Evolutionary conservation across 352 stramenopile species (phyloP), one percentile per base, ranked within the genome.

Genomic region (Globisporangium spiculum): DNA sequence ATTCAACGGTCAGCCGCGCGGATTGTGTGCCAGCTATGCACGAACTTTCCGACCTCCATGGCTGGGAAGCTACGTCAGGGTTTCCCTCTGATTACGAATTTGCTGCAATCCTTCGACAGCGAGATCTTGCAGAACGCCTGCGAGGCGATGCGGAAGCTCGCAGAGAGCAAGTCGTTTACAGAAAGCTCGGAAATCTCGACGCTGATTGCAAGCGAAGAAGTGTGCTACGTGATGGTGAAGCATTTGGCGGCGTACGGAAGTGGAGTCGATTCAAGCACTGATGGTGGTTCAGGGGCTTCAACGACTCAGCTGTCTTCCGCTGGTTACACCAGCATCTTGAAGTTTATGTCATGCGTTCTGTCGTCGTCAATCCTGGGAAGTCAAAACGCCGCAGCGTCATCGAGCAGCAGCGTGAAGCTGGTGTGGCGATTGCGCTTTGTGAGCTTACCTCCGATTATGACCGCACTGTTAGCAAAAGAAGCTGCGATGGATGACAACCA

Each of bases 1-100:
- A 90, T 88, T 38, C 86, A 94, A 62, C 86, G 84, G 14, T 80
- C 77, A 4, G 84, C 82, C 4, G 83, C 79, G 2, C 74, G 75
- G 0, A 82, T 91, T 22, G 83, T 89, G 9, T 74, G 74, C 0
- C 72, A 84, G 32, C 60, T 92, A 16, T 91, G 83, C 56, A 81
- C 69, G 0, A 73, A 87, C 36, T 78, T 88, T 32, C 69, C 75
- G 0, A 32, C 71, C 1, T 61, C 72, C 0, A 63, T 80, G 57
- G 58, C 66, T 22, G 63, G 27, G 1, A 72, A 84, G 41, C 24
- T 91, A n/a, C 60, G 70, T 4, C 32, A 73, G 22, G 83, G 68
- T 20, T 53, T 93, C 48, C 75, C 79, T 18, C 72, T 84, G 26
- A 74, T 91, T n/a, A 72, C 68, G 1, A 77, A 72, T 5, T 55